Base-by-base conservation (phyloP, 2,329 filamentous ascomycete species). In the Ophiobolus disseminans region DNA sequence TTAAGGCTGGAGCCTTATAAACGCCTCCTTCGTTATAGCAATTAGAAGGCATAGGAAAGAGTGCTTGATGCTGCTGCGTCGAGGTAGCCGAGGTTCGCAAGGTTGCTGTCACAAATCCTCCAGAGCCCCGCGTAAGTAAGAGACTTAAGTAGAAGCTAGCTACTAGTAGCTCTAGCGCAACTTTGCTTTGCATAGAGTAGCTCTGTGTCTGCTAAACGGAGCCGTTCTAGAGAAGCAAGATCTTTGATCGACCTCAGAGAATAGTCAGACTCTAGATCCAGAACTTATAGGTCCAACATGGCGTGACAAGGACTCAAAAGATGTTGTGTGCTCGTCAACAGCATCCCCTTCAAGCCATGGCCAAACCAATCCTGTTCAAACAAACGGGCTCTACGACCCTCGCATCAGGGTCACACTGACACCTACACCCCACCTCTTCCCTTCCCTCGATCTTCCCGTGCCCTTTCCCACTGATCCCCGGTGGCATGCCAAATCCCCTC, bases 401-500 rank as follows among this genome's bases (percentile, higher is more conserved):
- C 3, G 20, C 20, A 20, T 11, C 28, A 11, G 38, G 34, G 31
- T 54, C 43, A 16, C 55, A 53, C 9, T 43, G 23, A 30, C 57
- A 60, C 14, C 25, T 37, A 25, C 44, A 54, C 4, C 40, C 51
- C 22, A 50, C 14, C 26, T 50, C 46, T 19, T 48, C 45, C 9
- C 30, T 32, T 14, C 9, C n/a, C 10, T 32, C 30, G 8, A n/a
- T 14, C 30, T 32, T 14, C 7, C n/a, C 10, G n/a, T 14, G 17
- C 16, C 35, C 23, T 40, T 34, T 11, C 16, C 25, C 13, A 3
- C 35, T 5, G 17, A 19, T 17, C 5, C n/a, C 23, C 19, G 2
- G 38, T 3, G 48, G 42, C 14, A 57, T 45, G 2, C 34, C 32
- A 5, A 40, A 30, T 28, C 47, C 47, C 5, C 4, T 40, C 9